phyloP scores from a whole-genome alignment of 148 eudicot genomes.

The Chenopodium formosanum region DNA sequence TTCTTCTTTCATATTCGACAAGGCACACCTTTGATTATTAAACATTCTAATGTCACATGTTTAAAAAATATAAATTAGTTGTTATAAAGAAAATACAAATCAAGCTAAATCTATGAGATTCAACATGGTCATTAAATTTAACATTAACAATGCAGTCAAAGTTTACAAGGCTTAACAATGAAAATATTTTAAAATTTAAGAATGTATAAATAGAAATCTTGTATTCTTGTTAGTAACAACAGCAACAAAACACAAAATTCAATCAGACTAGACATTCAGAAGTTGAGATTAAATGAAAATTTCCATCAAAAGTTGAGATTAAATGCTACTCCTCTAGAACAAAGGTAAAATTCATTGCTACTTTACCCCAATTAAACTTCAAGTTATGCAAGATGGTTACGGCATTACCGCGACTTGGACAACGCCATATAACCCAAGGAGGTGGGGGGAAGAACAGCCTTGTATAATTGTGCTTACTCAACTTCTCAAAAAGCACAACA shows the following conservation, averaged over 20 bases:
- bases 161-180: too few species aligned
- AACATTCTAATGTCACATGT: too few species aligned
- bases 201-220: neutral
- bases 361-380: neutral
- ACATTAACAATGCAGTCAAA: neutral
- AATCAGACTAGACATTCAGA: neutral
- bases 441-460: neutral
- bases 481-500: neutral
- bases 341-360: too few species aligned
- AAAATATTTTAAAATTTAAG: too few species aligned
- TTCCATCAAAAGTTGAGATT: neutral
- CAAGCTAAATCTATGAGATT: too few species aligned
- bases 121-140: neutral
- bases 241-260: neutral
- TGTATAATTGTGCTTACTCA: neutral
- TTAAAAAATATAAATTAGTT: too few species aligned
- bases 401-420: neutral
- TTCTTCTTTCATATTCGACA: too few species aligned
- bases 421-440: conserved; percentile 12
- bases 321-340: neutral
- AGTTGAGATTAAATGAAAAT: too few species aligned
- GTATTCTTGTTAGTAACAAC: neutral
- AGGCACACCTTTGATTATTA: too few species aligned
- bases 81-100: too few species aligned
- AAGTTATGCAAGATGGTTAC: neutral